Conservation (phyloP, 2,329 filamentous ascomycete genomes). For the Cladosporium sp. region DNA sequence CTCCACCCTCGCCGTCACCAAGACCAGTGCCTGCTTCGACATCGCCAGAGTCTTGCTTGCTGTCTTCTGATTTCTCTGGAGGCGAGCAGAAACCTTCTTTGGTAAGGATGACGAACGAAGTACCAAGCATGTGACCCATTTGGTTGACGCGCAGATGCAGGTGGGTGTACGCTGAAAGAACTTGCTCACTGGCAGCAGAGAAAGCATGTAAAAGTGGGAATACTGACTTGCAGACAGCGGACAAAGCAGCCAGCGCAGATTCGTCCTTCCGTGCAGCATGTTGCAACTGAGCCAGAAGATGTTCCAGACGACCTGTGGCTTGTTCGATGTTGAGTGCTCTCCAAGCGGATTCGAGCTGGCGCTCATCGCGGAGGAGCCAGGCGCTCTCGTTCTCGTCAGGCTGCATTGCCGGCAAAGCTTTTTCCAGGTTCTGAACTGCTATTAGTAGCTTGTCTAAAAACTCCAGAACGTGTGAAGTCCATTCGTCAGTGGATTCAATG, state of each 20-base stretch:
- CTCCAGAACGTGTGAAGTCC: slow-evolving; percentile 61
- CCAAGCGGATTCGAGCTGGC: slow-evolving; percentile 52
- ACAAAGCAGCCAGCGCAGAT: slow-evolving; percentile 47
- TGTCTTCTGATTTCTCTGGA: slow-evolving; percentile 64
- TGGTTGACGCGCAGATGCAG: slow-evolving; percentile 70
- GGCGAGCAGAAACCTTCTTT: slow-evolving; percentile 90
- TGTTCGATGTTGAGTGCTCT: slow-evolving; percentile 60
- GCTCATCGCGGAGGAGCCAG: slow-evolving; percentile 60
- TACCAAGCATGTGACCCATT: slow-evolving; percentile 75
- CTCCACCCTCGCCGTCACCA: slow-evolving; percentile 89
- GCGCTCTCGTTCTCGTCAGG: slow-evolving; percentile 59
- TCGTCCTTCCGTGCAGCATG: slow-evolving; percentile 36
- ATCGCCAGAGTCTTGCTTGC: slow-evolving; percentile 59
- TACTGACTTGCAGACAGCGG: slow-evolving; percentile 61
- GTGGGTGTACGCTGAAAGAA: slow-evolving; percentile 59
- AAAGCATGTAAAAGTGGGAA: slow-evolving; percentile 77
- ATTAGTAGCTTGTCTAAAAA: slow-evolving; percentile 77
- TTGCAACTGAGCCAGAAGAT: slow-evolving; percentile 49
- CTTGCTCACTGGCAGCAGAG: slow-evolving; percentile 58
- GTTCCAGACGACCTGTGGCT: slow-evolving; percentile 50
- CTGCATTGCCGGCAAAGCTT: slow-evolving; percentile 56
- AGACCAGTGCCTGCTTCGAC: slow-evolving; percentile 90
- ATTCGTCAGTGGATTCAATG: slow-evolving; percentile 35
- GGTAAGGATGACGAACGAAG: slow-evolving; percentile 75
- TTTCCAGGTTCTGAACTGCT: slow-evolving; percentile 71